These are phyloP conservation scores for Boletus huronensis DNA, from an alignment of 768 basidiomycete genomes.

Conservation along the genomic window DNA sequence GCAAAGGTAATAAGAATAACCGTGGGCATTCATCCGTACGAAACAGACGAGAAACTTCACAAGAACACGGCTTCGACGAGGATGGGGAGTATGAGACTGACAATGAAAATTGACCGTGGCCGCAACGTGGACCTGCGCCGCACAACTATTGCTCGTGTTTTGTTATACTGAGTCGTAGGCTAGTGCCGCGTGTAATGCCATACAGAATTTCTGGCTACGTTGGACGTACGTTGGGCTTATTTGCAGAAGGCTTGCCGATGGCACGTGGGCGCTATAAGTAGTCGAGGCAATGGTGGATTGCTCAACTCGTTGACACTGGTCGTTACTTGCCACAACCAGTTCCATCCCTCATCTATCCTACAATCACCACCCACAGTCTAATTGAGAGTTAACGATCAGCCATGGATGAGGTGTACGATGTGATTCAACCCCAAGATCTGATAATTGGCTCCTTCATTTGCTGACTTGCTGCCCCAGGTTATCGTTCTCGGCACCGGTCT, in stretches of 20 bases:
- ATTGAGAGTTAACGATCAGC: conserved; percentile 23
- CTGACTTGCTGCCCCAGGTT: conserved; percentile 47
- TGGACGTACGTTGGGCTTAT: conserved; percentile 5
- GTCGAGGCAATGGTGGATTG: conserved; percentile 1
- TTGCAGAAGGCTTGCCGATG: conserved; percentile 8
- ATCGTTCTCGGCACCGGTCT: conserved; percentile 94
- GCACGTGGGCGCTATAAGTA: conserved; percentile 35
- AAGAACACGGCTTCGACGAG: conserved; percentile 9
- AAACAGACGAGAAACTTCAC: conserved; percentile 7
- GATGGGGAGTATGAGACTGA: conserved; percentile 25
- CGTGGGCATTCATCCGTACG: conserved; percentile 25
- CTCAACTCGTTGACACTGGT: conserved; percentile 1
- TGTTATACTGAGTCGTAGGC: conserved; percentile 2
- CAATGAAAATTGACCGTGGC: conserved; percentile 7
- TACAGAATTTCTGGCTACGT: background rate
- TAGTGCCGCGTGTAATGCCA: conserved; percentile 9
- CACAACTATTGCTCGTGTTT: background rate
- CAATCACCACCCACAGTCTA: conserved; percentile 6
- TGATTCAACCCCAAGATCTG: conserved; percentile 35
- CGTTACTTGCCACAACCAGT: conserved; percentile 14
- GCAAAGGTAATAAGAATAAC: conserved; percentile 12
- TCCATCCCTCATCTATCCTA: conserved; percentile 9
- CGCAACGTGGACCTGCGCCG: background rate
- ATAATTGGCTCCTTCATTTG: conserved; percentile 3
- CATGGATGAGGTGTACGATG: conserved; percentile 99